Evolutionary conservation across 1,139 yeast genomes (phyloP).

Genomic region (Magnusiomyces fungicola): DNA sequence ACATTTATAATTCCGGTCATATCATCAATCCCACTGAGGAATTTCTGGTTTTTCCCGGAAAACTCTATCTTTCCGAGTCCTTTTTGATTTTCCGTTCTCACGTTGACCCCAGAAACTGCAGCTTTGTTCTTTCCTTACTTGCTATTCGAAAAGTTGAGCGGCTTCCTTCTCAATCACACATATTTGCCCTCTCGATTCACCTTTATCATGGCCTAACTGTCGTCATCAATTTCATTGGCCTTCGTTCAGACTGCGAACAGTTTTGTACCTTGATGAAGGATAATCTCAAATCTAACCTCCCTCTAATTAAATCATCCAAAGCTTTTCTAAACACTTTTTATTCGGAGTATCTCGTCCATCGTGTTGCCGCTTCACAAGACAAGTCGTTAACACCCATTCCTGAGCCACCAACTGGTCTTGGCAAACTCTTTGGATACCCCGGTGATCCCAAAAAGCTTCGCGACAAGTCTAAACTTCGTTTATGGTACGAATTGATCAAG

Average conservation of each 20-base stretch:
- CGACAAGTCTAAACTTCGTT: conserved; percentile 78
- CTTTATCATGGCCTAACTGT: conserved; percentile 62
- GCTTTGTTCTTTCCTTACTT: conserved; percentile 64
- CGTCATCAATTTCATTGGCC: conserved; percentile 67
- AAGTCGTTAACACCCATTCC: conserved; percentile 17
- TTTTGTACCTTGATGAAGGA: conserved; percentile 65
- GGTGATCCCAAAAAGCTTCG: conserved; percentile 74
- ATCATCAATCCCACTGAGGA: conserved; percentile 20
- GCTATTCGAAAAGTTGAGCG: conserved; percentile 82
- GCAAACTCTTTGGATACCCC: conserved; percentile 75
- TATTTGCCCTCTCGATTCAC: conserved; percentile 68
- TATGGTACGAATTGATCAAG: conserved; percentile 88
- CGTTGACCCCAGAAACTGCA: conserved; percentile 60
- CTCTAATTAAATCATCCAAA: conserved; percentile 47
- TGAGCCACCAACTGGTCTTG: conserved; percentile 78
- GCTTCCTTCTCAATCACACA: conserved; percentile 64
- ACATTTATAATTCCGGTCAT: conserved; percentile 26
- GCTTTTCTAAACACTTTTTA: conserved; percentile 68
- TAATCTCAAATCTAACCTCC: conserved; percentile 55
- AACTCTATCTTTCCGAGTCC: conserved; percentile 61
- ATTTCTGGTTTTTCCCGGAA: conserved; percentile 44
- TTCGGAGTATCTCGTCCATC: conserved; percentile 69
- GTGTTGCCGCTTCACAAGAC: conserved; percentile 26
- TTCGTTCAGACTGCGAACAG: conserved; percentile 69
- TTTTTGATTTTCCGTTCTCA: conserved; percentile 68